Base-by-base conservation (phyloP, 139 green algal species). In the Auxenochlorella pyrenoidosa region DNA sequence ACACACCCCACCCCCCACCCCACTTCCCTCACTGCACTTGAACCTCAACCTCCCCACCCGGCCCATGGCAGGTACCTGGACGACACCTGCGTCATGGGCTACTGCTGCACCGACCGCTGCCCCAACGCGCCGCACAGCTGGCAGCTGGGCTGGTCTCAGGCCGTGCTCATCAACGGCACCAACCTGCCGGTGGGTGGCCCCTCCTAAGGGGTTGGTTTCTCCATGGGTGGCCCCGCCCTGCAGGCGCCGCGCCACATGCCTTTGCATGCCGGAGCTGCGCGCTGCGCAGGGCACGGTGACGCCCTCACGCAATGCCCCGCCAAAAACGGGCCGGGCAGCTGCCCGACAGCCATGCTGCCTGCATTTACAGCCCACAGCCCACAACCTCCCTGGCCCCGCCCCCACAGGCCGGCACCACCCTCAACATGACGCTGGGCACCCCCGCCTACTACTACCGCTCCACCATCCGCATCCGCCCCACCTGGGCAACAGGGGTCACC, bases 81-180 rank as follows among this genome's bases (percentile, higher is more conserved):
- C 21, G 38, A 54, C 2, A 34, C 36, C 38, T 78, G 36, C 18
- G 1, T 28, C 3, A 59, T 78, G 71, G 71, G 71, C 36, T 34
- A 60, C 41, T 79, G 73, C 73, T 79, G 73, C 41, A n/a, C n/a
- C 6, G 22, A 54, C 41, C 73, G 73, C 73, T 79, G 73, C 73
- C 44, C 44, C 73, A 79, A 54, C 41, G 44, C 41, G 34, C 26
- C 73, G 10, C 73, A 79, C 26, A 24, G 3, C 3, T 79, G 73
- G 73, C 73, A 79, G 73, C 22, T 54, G 44, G 44, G 73, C 3
- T 47, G 71, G 71, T 26, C 16, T 2, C 19, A 19, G 22, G 6
- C 40, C 0, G 36, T 58, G 72, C 22, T 54, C 21, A 22, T 51
- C 24, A 47, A 54, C 41, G 26, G 28, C 41, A 34, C 73, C 30